Conservation (phyloP, 495 filamentous ascomycete genomes). For the Talaromyces liani region DNA sequence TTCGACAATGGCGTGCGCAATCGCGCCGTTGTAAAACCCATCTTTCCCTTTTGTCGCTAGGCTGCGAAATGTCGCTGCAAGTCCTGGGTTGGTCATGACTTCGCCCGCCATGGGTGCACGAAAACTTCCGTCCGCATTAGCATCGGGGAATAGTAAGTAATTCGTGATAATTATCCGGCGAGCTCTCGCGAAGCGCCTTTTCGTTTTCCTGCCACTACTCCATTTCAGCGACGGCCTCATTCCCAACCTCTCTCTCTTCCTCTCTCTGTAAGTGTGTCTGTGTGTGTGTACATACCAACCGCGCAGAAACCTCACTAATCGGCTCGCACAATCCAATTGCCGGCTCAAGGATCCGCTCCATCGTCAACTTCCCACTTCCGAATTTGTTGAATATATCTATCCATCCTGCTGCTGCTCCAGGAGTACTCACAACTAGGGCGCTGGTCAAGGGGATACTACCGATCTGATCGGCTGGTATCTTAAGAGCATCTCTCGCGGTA, state of each 20-base stretch:
- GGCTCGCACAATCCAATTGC: too few species aligned
- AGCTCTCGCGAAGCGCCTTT: slow-evolving; percentile 36
- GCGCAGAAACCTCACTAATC: too few species aligned
- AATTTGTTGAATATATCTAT: too few species aligned
- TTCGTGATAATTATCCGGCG: slow-evolving; percentile 68
- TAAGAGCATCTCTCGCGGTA: slow-evolving; percentile 58
- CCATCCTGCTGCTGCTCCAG: too few species aligned
- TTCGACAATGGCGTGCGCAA: slow-evolving; percentile 75
- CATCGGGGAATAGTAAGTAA: slow-evolving; percentile 78
- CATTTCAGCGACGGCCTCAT: too few species aligned
- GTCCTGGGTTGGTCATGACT: slow-evolving; percentile 72
- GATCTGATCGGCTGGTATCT: slow-evolving; percentile 50
- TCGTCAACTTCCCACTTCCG: too few species aligned
- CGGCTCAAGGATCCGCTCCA: too few species aligned
- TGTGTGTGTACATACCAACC: too few species aligned
- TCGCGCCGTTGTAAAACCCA: slow-evolving; percentile 84
- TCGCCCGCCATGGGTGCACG: slow-evolving; percentile 74
- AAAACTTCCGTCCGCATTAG: slow-evolving; percentile 52
- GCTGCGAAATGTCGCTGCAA: slow-evolving; percentile 74
- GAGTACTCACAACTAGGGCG: too few species aligned
- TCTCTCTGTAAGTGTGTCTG: too few species aligned
- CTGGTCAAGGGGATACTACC: slow-evolving; percentile 62
- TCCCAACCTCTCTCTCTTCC: too few species aligned
- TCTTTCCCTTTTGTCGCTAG: slow-evolving; percentile 74
- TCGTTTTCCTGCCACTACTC: too few species aligned